phyloP scores from a whole-genome alignment of 2,329 filamentous ascomycete genomes.

The Colletotrichum falcatum region DNA sequence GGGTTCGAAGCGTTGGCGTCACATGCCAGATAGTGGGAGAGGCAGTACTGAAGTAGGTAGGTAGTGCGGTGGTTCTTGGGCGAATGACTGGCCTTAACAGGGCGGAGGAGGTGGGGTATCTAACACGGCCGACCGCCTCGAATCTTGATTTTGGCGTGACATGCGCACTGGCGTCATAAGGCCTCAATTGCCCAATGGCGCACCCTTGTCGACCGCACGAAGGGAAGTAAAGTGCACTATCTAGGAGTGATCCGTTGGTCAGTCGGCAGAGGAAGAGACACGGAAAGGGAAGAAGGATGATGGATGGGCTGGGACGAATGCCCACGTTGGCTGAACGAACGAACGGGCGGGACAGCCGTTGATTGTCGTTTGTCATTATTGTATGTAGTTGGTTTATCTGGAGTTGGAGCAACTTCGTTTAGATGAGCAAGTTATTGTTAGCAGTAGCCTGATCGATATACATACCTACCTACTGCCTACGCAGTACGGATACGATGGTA shows the following conservation, averaged over 20 bases:
- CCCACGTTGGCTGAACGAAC: conserved; percentile 8
- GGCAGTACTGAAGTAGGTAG: not conserved
- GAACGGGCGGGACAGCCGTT: not conserved
- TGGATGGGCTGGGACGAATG: not conserved
- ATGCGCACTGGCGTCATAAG: conserved; percentile 42
- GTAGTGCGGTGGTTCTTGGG: not conserved
- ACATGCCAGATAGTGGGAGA: not conserved
- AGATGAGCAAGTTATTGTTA: not conserved
- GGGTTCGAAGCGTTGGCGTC: not conserved
- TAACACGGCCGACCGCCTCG: conserved; percentile 8
- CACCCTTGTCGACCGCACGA: conserved; percentile 29
- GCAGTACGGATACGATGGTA: too few species aligned
- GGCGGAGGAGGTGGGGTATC: not conserved
- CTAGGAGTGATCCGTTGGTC: not conserved
- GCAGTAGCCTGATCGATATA: too few species aligned
- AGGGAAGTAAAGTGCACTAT: conserved; percentile 22
- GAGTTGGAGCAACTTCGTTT: not conserved
- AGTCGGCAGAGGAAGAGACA: not conserved
- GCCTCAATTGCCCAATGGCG: conserved; percentile 39
- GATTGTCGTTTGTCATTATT: not conserved
- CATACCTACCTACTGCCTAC: too few species aligned
- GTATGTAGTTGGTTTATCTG: not conserved
- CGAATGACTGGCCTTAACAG: conserved; percentile 2
- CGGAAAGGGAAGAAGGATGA: not conserved
- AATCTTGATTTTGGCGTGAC: conserved; percentile 42